These are phyloP conservation scores for Mucor indicus DNA, from an alignment of 371 early-diverging fungal species.

Conservation along the genomic window DNA sequence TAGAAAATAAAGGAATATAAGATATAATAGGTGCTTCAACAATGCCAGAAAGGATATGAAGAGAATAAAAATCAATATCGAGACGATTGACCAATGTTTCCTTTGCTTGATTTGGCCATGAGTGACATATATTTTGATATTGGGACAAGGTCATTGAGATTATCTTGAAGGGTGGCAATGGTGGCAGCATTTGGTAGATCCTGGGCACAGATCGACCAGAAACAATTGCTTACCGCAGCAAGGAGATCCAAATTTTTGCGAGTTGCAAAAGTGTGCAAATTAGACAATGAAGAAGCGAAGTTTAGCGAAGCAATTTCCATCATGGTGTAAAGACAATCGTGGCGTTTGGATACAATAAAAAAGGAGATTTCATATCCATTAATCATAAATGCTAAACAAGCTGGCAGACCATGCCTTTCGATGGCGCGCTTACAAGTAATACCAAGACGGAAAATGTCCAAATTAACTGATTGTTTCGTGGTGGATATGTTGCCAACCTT, in stretches of 20 bases:
- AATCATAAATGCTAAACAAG: conserved; percentile 19
- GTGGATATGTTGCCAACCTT: conserved; percentile 18
- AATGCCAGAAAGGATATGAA: conserved; percentile 10
- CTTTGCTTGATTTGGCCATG: conserved; percentile 16
- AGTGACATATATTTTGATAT: conserved; percentile 22
- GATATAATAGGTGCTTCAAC: conserved; percentile 1
- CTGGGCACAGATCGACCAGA: conserved; percentile 13
- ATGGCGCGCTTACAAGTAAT: conserved; percentile 20
- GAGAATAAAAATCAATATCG: conserved; percentile 20
- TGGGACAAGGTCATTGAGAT: conserved; percentile 12
- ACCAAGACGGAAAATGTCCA: conserved; percentile 20
- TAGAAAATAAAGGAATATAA: too few relatives aligned
- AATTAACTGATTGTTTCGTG: conserved; percentile 18
- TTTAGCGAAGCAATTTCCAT: conserved; percentile 14
- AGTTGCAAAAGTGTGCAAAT: conserved; percentile 20
- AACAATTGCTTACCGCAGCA: conserved; percentile 16
- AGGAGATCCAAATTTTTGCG: conserved; percentile 18
- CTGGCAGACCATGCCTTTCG: conserved; percentile 10
- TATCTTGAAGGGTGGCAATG: conserved; percentile 9
- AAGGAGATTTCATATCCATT: conserved; percentile 18
- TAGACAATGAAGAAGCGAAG: conserved; percentile 18
- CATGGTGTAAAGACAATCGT: conserved; percentile 16
- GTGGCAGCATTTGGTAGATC: conserved; percentile 8
- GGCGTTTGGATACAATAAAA: conserved; percentile 20
- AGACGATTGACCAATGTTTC: conserved; percentile 14